phyloP scores from a whole-genome alignment of 2,329 filamentous ascomycete species.

The Lachnellula arida region DNA sequence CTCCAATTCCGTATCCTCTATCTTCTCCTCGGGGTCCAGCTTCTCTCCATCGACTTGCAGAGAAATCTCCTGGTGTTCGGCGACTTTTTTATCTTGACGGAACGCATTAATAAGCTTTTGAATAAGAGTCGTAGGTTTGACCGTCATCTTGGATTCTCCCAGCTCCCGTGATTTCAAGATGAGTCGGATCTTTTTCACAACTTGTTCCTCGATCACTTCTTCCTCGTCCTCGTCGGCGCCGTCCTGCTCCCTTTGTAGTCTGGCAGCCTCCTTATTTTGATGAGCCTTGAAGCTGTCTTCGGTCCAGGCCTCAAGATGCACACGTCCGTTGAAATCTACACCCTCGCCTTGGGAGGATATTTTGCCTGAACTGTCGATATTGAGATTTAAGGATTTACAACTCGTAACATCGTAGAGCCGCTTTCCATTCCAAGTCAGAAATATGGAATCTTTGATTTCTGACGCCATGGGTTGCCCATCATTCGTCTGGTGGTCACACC shows the following conservation, averaged over 20 bases:
- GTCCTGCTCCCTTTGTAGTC: constrained; percentile 6
- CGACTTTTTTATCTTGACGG: constrained; percentile 48
- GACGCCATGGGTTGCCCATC: constrained; percentile 33
- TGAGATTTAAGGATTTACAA: constrained; percentile 62
- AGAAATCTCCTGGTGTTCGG: constrained; percentile 48
- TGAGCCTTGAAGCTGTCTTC: constrained; percentile 50
- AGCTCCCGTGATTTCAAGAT: constrained; percentile 49
- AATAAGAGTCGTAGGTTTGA: constrained; percentile 52
- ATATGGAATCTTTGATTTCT: constrained; percentile 49
- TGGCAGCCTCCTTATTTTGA: constrained; percentile 12
- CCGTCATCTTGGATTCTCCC: constrained; percentile 47
- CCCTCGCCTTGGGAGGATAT: constrained; percentile 34
- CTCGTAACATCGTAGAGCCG: constrained; percentile 73
- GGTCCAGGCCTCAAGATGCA: constrained; percentile 78
- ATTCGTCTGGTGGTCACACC: constrained; percentile 60
- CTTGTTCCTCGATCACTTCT: constrained; percentile 14
- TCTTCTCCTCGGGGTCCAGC: constrained; percentile 53
- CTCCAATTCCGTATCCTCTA: constrained; percentile 66
- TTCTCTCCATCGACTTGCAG: constrained; percentile 73
- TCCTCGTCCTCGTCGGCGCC: constrained; percentile 23
- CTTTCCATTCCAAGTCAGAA: constrained; percentile 74
- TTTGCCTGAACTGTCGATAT: constrained; percentile 35
- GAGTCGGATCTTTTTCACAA: constrained; percentile 42
- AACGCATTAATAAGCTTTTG: constrained; percentile 60
- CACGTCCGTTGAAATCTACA: constrained; percentile 46